A percentile compares a stretch with the other conserved stretches of the same genome.
Evolutionary conservation across 371 early-diverging fungal genomes (phyloP).

Genomic region (Mucor velutinosus): DNA sequence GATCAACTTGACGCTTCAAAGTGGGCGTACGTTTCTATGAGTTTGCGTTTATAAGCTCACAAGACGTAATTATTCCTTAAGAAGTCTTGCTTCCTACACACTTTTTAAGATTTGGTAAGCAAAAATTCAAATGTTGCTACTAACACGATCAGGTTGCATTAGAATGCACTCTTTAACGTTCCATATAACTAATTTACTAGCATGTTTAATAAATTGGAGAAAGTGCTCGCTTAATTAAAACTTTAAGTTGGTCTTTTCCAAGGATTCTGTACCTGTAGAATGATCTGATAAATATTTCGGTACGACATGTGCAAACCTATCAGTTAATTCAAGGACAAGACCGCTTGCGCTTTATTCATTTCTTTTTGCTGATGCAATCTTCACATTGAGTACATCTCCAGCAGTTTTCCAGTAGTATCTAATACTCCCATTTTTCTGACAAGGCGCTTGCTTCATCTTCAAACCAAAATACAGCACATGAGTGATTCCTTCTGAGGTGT

Average conservation of each 20-base stretch:
- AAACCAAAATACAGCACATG: background rate
- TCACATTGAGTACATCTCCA: background rate
- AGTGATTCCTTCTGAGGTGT: background rate
- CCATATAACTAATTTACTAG: no score
- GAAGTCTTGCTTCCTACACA: no score
- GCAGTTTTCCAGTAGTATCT: background rate
- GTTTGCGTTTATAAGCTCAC: no score
- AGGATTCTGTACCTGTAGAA: background rate
- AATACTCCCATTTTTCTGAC: background rate
- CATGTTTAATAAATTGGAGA: no score
- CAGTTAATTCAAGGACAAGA: background rate
- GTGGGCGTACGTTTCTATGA: no score
- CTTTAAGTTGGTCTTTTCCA: background rate
- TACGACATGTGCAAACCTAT: background rate
- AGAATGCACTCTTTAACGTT: no score
- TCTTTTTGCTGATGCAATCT: background rate
- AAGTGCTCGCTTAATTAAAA: no score
- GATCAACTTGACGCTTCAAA: no score
- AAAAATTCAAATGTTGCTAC: no score
- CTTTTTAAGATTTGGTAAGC: no score
- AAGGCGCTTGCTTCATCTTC: background rate
- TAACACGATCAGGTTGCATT: no score
- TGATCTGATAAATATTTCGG: background rate
- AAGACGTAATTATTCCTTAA: no score
- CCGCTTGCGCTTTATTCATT: background rate